Evolutionary conservation across 2,329 filamentous ascomycete species (phyloP), one percentile per base, ranked within the genome.

Genomic region (Chrysoporthe cubensis): DNA sequence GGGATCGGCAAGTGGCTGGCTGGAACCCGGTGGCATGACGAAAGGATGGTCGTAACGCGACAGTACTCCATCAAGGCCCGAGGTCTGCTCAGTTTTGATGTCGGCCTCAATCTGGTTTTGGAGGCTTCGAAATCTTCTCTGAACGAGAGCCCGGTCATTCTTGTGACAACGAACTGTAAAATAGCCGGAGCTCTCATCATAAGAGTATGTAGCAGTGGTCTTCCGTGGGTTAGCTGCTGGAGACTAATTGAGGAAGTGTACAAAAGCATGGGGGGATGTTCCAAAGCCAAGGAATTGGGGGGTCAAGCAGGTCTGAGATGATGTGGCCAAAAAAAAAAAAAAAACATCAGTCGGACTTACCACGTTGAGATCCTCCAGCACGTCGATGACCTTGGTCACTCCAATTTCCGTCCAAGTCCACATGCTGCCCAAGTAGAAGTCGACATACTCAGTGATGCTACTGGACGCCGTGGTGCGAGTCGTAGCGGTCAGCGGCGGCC

Each of bases 51-150:
- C 13, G 43, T 18, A 16, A 46, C 26, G 4, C 13, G 43, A 16
- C 42, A 61, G 21, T 32, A 16, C 16, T n/a, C 16, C 43, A 9
- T 32, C 43, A 16, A 32, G 16, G 13, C 21, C 8, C 14, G 26
- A 16, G 26, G 18, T 34, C 4, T 9, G 21, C 21, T 61, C 43
- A 21, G 43, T 2, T 8, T 50, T 59, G 42, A 56, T 37, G n/a
- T 98, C 63, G 40, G 18, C n/a, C 44, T 64, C 59, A 14, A 70
- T 32, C 48, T 66, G 43, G n/a, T 52, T 37, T 16, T 59, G 63
- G 3, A 59, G 48, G 32, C 44, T 52, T 56, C 61, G 40, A 42
- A 59, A 68, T 7, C 37, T 59, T 52, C 43, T 46, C 44, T 63
- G 60, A 52, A 68, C 42, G 43, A 44, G n/a, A 2, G n/a, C n/a